These are phyloP conservation scores for Aspergillus coremiiformis DNA, from an alignment of 495 filamentous ascomycete genomes.

Conservation along the genomic window DNA sequence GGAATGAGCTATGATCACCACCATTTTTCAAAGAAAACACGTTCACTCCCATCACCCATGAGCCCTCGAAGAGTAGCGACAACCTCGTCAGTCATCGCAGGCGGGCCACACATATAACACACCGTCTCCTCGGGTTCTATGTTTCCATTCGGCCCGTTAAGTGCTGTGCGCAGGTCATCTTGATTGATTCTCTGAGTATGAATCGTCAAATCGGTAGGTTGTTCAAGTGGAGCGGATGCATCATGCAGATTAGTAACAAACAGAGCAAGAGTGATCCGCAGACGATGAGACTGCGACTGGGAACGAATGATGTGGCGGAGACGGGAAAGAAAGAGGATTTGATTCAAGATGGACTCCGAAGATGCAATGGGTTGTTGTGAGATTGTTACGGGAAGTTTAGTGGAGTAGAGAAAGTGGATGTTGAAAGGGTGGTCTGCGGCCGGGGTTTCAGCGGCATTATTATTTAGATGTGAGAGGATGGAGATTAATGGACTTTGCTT, in stretches of 20 bases:
- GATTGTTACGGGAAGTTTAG: slow-evolving; percentile 23
- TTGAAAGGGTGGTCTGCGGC: slow-evolving; percentile 14
- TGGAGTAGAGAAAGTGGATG: slow-evolving; percentile 41
- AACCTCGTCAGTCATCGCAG: slow-evolving; percentile 71
- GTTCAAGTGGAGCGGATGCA: slow-evolving; percentile 2
- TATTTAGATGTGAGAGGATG: slow-evolving; percentile 41
- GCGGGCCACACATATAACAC: slow-evolving; percentile 74
- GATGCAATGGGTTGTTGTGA: slow-evolving; percentile 26
- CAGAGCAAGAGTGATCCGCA: slow-evolving; percentile 30
- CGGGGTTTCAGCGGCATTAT: slow-evolving; percentile 16
- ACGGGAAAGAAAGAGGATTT: slow-evolving; percentile 54
- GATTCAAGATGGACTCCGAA: slow-evolving; percentile 32
- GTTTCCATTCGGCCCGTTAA: slow-evolving; percentile 30
- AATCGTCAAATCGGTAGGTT: slow-evolving; percentile 30
- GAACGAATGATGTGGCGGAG: slow-evolving; percentile 35
- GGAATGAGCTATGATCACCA: slow-evolving; percentile 49
- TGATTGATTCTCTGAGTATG: slow-evolving; percentile 42
- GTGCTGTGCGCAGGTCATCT: slow-evolving; percentile 40
- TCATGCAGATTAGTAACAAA: slow-evolving; percentile 29
- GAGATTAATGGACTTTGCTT: slow-evolving; percentile 50
- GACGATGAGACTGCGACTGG: slow-evolving; percentile 21
- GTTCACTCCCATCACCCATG: slow-evolving; percentile 45
- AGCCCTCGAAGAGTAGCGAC: slow-evolving; percentile 46
- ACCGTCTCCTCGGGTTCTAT: slow-evolving; percentile 44
- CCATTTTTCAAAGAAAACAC: slow-evolving; percentile 80